Conservation (phyloP, 139 green algal genomes). For the Ettlia oleoabundans region DNA sequence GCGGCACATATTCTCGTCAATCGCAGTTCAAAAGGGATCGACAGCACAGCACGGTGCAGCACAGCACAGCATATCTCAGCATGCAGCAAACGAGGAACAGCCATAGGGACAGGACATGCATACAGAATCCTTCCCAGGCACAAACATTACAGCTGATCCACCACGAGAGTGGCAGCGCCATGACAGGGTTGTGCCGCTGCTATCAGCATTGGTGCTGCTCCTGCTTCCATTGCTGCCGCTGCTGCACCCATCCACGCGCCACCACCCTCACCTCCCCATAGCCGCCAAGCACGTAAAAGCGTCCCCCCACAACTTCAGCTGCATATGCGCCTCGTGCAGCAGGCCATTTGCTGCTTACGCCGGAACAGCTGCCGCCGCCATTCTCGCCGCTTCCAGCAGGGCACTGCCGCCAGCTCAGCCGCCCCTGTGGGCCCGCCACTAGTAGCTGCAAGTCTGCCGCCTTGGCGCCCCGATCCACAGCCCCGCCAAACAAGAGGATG, state of each 20-base stretch:
- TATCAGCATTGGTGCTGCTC: too few relatives aligned
- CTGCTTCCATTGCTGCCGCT: too few relatives aligned
- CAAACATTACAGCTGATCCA: too few relatives aligned
- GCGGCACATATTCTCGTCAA: background rate
- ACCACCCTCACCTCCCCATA: slow-evolving; percentile 8
- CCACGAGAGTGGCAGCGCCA: too few relatives aligned
- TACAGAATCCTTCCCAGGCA: too few relatives aligned
- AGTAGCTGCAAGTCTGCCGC: background rate
- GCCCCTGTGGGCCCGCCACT: background rate
- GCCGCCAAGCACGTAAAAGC: slow-evolving; percentile 14
- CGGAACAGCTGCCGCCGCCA: background rate
- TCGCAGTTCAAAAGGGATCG: background rate
- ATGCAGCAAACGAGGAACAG: too few relatives aligned
- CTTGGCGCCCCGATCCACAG: background rate
- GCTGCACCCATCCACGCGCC: background rate
- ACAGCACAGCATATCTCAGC: too few relatives aligned
- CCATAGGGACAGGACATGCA: too few relatives aligned
- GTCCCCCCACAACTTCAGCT: background rate
- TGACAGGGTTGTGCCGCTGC: background rate
- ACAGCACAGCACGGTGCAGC: too few relatives aligned
- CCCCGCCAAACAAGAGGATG: slow-evolving; percentile 20
- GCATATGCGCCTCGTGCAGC: background rate
- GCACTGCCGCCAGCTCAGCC: background rate
- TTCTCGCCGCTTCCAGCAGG: background rate
- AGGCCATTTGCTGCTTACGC: background rate